These are phyloP conservation scores for Linderina pennispora DNA, from an alignment of 192 early-diverging fungal genomes.

Conservation along the genomic window DNA sequence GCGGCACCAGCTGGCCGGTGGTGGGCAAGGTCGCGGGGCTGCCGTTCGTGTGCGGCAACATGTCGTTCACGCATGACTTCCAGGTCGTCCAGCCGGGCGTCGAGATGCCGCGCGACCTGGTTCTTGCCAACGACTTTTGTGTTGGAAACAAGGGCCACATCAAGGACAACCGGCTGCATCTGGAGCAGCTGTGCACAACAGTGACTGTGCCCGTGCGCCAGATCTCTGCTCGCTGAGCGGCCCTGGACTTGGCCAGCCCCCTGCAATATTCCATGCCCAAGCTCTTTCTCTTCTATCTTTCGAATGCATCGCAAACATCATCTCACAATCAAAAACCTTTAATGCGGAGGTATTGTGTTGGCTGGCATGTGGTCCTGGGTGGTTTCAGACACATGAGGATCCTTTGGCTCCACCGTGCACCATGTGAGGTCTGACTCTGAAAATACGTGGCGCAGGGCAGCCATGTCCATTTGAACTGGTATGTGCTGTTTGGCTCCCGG, in stretches of 20 bases:
- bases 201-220: constrained; percentile 39
- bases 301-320: too few species aligned
- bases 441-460: too few species aligned
- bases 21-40: constrained; percentile 28
- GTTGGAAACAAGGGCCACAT: constrained; percentile 43
- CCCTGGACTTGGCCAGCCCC: neutral
- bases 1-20: constrained; percentile 33
- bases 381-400: too few species aligned
- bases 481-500: too few species aligned
- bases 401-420: too few species aligned
- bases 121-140: constrained; percentile 45
- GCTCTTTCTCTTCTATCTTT: neutral
- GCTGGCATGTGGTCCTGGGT: too few species aligned
- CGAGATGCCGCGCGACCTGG: constrained; percentile 34
- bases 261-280: too few species aligned
- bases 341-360: too few species aligned
- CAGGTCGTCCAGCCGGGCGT: constrained; percentile 19
- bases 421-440: too few species aligned
- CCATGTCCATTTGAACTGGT: too few species aligned
- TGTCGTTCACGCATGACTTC: constrained; percentile 41
- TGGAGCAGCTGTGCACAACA: constrained; percentile 36
- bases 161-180: constrained; percentile 37
- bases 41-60: constrained; percentile 46
- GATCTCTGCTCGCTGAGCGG: constrained; percentile 9
- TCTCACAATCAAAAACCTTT: too few species aligned